Evolutionary conservation across 768 basidiomycete genomes (phyloP).

Genomic region (Hemileccinum impolitum): DNA sequence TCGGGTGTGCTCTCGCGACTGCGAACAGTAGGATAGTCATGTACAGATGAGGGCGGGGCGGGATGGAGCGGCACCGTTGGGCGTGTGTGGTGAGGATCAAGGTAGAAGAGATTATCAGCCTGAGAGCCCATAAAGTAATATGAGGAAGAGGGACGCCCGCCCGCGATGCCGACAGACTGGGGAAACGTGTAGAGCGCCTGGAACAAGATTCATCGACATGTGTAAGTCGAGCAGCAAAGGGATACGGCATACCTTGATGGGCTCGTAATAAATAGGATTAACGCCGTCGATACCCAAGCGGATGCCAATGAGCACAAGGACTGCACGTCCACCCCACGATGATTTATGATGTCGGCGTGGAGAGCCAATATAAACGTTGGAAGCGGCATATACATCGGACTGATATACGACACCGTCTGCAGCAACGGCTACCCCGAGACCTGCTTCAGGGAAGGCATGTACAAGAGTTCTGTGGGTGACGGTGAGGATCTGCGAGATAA

Average conservation of each 20-base stretch:
- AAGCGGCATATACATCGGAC: slow-evolving; percentile 82
- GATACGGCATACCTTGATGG: slow-evolving; percentile 55
- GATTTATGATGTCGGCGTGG: slow-evolving; percentile 30
- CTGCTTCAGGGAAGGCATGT: slow-evolving; percentile 73
- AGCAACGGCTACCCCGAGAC: slow-evolving; percentile 78
- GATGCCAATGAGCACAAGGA: slow-evolving; percentile 82
- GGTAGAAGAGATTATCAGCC: slow-evolving; percentile 80
- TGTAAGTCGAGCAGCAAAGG: neutral
- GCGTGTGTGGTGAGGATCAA: slow-evolving; percentile 78
- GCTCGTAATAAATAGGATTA: slow-evolving; percentile 92
- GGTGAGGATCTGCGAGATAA: neutral
- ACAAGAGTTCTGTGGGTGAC: slow-evolving; percentile 60
- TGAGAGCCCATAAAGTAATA: slow-evolving; percentile 98
- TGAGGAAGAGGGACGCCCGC: slow-evolving; percentile 93
- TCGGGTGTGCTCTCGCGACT: slow-evolving; percentile 32
- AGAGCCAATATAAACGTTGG: slow-evolving; percentile 35
- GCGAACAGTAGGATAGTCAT: slow-evolving; percentile 22
- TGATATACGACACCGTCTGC: slow-evolving; percentile 81
- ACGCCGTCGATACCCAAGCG: slow-evolving; percentile 90
- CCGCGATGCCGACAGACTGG: slow-evolving; percentile 94
- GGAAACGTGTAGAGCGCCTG: slow-evolving; percentile 89
- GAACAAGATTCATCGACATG: neutral
- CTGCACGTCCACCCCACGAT: slow-evolving; percentile 79
- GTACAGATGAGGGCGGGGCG: slow-evolving; percentile 31
- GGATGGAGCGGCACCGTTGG: slow-evolving; percentile 70